Evolutionary conservation across 2,329 filamentous ascomycete genomes (phyloP).

Genomic region (Neonectria hederae): DNA sequence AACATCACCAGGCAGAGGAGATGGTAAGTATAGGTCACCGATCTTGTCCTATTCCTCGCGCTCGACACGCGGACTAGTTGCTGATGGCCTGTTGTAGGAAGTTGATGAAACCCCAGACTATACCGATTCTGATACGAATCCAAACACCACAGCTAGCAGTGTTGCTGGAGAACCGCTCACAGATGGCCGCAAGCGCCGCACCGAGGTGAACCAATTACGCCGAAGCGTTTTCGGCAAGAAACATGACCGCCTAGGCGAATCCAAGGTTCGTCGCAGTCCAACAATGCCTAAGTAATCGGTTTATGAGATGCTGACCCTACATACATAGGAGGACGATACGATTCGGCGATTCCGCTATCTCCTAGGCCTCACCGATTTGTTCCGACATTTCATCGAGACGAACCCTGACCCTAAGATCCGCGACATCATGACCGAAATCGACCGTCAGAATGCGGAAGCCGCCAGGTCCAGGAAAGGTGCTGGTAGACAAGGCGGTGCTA

Average conservation of each 20-base stretch:
- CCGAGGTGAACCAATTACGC: conserved; percentile 87
- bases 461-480: conserved; percentile 76
- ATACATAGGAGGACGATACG: conserved; percentile 84
- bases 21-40: conserved; percentile 54
- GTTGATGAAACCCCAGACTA: conserved; percentile 74
- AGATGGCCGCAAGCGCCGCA: conserved; percentile 86
- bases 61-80: conserved; percentile 6
- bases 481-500: conserved; percentile 84
- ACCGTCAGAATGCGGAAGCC: conserved; percentile 86
- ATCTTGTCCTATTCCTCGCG: not conserved
- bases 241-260: conserved; percentile 89
- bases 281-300: conserved; percentile 13
- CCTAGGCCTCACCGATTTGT: conserved; percentile 92
- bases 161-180: conserved; percentile 76
- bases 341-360: conserved; percentile 95
- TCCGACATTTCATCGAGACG: conserved; percentile 98
- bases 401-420: conserved; percentile 96
- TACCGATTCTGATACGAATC: conserved; percentile 73
- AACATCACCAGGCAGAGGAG: conserved; percentile 55
- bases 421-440: conserved; percentile 93
- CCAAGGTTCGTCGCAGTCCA: conserved; percentile 71
- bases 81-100: conserved; percentile 53
- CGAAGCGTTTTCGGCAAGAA: conserved; percentile 96
- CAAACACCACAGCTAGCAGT: conserved; percentile 81
- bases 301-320: conserved; percentile 10